Evolutionary conservation across 1,284 basidiomycete genomes (phyloP).

Genomic region (Trichosporon sp.): DNA sequence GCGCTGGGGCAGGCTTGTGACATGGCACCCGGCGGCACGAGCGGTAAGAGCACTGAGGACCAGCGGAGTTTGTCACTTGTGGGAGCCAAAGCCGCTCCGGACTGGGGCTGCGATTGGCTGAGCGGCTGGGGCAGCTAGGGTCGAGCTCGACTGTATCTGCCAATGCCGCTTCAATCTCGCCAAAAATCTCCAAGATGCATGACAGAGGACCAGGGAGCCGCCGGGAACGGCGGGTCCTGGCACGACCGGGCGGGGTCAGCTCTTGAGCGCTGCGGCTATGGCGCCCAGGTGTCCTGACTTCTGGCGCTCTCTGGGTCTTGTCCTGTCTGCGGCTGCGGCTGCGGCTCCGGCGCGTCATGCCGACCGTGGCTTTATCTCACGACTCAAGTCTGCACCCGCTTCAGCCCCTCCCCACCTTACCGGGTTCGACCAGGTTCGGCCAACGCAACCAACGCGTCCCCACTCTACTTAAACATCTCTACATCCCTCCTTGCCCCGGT

Average conservation of each 20-base stretch:
- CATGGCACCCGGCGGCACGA: not conserved
- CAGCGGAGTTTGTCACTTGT: not conserved
- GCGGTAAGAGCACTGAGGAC: not conserved
- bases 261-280: not conserved
- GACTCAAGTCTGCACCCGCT: not conserved
- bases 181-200: not conserved
- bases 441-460: not conserved
- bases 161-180: slow-evolving; percentile 5
- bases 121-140: not conserved
- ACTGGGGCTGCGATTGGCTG: not conserved
- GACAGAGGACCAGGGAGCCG: not conserved
- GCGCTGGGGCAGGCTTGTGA: not conserved
- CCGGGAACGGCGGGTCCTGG: not conserved
- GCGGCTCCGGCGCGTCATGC: not conserved
- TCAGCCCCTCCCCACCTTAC: not conserved
- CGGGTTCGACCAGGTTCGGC: not conserved
- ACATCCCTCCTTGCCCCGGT: not conserved
- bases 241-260: not conserved
- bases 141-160: not conserved
- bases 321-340: not conserved
- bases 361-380: not conserved
- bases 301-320: not conserved
- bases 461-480: not conserved
- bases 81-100: not conserved
- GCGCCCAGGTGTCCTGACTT: not conserved